A percentile compares a stretch with the other conserved stretches of the same genome.
Conservation (phyloP, 345 rosid species). For the Excoecaria cochinchinensis region DNA sequence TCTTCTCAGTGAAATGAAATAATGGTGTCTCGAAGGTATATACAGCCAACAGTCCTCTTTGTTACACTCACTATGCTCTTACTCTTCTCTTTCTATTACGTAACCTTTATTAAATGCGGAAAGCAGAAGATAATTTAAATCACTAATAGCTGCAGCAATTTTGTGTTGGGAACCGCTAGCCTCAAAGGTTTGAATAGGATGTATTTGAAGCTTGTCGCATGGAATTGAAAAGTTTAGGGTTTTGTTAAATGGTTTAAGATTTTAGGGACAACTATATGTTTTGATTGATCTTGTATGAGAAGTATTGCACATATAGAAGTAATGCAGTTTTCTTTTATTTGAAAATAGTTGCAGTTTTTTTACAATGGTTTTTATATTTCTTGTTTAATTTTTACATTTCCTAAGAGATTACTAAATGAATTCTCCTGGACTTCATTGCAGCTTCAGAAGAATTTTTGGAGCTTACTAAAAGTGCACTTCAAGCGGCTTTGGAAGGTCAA, state of each 20-base stretch:
- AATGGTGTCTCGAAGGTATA: background rate
- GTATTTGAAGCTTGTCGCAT: background rate
- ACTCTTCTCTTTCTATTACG: background rate
- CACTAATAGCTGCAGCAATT: background rate
- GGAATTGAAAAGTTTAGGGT: background rate
- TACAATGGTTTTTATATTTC: background rate
- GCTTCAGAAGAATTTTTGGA: slow-evolving; percentile 98
- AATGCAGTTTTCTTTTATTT: background rate
- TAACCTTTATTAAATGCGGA: background rate
- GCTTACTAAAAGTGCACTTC: slow-evolving; percentile 88
- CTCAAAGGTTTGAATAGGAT: background rate
- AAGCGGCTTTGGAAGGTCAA: slow-evolving; percentile 90
- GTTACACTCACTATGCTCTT: background rate
- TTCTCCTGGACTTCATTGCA: slow-evolving; percentile 33
- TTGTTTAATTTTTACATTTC: background rate
- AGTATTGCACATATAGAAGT: background rate
- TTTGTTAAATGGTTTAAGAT: background rate
- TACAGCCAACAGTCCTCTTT: too few relatives aligned
- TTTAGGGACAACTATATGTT: too few relatives aligned
- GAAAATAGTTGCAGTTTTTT: background rate
- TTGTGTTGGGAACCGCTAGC: background rate
- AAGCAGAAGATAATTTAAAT: background rate
- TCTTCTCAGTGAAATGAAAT: background rate
- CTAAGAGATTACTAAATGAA: background rate
- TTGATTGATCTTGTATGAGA: slow-evolving; percentile 2